Percentiles rank a stretch among this genome's conserved stretches.
These are phyloP conservation scores for Calycina marina DNA, from an alignment of 2,329 filamentous ascomycete species.

Conservation along the genomic window DNA sequence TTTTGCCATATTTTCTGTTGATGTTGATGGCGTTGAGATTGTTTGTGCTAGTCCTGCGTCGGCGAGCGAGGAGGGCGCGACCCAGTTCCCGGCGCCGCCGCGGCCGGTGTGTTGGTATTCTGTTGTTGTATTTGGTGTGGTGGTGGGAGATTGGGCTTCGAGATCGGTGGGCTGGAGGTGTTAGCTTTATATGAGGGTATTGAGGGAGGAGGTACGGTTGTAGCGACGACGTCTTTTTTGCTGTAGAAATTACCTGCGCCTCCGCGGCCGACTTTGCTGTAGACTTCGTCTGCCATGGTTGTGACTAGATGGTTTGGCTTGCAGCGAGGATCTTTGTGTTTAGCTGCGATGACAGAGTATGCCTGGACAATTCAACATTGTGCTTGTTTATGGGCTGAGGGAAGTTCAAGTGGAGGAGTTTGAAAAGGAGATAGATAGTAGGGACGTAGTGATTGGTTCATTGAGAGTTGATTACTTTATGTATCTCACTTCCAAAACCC, in stretches of 20 bases:
- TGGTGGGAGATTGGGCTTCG: slow-evolving; percentile 8
- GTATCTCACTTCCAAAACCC: no score
- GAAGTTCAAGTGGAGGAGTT: no score
- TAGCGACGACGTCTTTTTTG: slow-evolving; percentile 30
- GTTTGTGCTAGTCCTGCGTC: not conserved
- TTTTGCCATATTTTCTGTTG: slow-evolving; percentile 2
- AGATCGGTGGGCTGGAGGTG: slow-evolving; percentile 15
- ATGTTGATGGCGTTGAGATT: not conserved
- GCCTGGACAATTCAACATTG: no score
- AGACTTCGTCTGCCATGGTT: slow-evolving; percentile 14
- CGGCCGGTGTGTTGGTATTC: slow-evolving; percentile 33
- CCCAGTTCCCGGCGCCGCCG: slow-evolving; percentile 48
- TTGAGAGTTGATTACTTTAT: no score
- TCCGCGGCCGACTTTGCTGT: slow-evolving; percentile 39
- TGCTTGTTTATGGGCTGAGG: no score
- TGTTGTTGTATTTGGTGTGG: slow-evolving; percentile 10
- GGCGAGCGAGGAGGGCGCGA: slow-evolving; percentile 13
- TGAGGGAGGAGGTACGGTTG: not conserved
- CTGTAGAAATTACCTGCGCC: slow-evolving; percentile 49
- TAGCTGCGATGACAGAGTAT: not conserved
- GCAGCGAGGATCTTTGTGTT: slow-evolving; percentile 2
- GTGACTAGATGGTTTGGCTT: no score
- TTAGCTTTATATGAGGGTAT: slow-evolving; percentile 21
- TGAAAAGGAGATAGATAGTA: no score
- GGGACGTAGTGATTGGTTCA: no score